Conservation (phyloP, 257 asterid species). For the Thymus mandschuricus region DNA sequence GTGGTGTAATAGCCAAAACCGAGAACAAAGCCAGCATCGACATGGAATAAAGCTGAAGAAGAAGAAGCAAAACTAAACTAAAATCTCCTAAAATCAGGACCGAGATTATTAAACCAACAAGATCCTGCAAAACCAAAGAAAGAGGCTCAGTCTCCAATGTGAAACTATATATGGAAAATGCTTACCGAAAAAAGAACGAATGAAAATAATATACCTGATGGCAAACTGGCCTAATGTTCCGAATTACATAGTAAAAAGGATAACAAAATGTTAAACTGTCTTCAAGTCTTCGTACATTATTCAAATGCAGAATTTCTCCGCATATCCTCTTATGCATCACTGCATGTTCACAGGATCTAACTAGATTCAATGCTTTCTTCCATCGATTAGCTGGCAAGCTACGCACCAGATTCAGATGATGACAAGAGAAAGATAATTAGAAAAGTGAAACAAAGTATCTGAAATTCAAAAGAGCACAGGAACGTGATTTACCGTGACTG, state of each 20-base stretch:
- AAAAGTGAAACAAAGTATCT: constrained; percentile 19
- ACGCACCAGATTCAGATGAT: constrained; percentile 30
- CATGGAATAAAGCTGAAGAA: constrained; percentile 84
- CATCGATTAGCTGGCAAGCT: constrained; percentile 71
- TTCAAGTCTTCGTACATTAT: constrained; percentile 53
- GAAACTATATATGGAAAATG: background rate
- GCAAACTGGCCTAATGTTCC: constrained; percentile 75
- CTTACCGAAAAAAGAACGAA: background rate
- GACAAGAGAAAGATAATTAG: constrained; percentile 26
- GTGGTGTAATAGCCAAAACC: constrained; percentile 76
- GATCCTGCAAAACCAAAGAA: constrained; percentile 63
- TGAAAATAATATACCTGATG: constrained; percentile 62
- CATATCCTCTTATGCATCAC: constrained; percentile 53
- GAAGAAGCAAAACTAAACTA: constrained; percentile 82
- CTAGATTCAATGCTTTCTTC: constrained; percentile 86
- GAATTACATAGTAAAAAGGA: constrained; percentile 60
- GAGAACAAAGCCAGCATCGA: constrained; percentile 62
- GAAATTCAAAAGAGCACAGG: constrained; percentile 21
- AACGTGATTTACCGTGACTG: constrained; percentile 53
- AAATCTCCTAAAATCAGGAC: constrained; percentile 84
- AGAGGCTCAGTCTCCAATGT: constrained; percentile 21
- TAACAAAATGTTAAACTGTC: constrained; percentile 55
- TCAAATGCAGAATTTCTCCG: constrained; percentile 60
- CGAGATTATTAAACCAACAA: constrained; percentile 81
- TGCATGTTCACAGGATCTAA: constrained; percentile 64